Evolutionary conservation across 352 stramenopile species (phyloP), one percentile per base, ranked within the genome.

Genomic region (Phytophthora ramorum): DNA sequence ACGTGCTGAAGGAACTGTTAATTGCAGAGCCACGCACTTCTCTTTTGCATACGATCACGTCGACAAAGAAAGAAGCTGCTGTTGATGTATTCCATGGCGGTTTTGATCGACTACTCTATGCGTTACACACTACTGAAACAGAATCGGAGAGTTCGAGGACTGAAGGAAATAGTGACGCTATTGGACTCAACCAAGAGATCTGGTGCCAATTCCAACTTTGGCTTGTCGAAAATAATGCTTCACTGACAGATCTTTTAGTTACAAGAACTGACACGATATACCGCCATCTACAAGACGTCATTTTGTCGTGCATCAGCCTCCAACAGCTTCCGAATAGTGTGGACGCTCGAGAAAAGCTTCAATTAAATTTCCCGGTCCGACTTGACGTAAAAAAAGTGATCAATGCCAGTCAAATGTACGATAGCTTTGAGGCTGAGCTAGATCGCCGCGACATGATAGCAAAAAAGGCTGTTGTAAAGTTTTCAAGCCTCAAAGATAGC

Each of bases 201-300:
- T 92, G 84, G 84, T 68, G 89, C 10, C 78, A 91, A 45, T 95
- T 95, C 43, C 82, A 90, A n/a, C 63, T 83, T n/a, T 95, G 86
- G 86, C 64, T 95, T 10, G 87, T 78, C 1, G 83, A 91, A 19
- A 85, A 92, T 40, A 75, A 75, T 22, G 61, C 79, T 7, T 50
- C 90, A 3, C 67, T 95, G 9, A 79, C 85, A n/a, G 84, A 95
- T 35, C 32, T 93, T 16, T 80, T 95, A n/a, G 16, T 92, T 14
- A 50, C 72, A 6, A 78, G 81, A 43, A 91, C 86, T 1, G 79
- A 93, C 49, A 57, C 83, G 0, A 90, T 91, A 24, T 75, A 85
- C 37, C 64, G 76, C 1, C 78, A 89, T 43, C 57, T 90, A 4
- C 63, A 79, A 4, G 83, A 95, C 3, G 76, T 89, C 1, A 34